These are phyloP conservation scores for Candida ipomoeae DNA, from an alignment of 805 yeast genomes.

Conservation along the genomic window DNA sequence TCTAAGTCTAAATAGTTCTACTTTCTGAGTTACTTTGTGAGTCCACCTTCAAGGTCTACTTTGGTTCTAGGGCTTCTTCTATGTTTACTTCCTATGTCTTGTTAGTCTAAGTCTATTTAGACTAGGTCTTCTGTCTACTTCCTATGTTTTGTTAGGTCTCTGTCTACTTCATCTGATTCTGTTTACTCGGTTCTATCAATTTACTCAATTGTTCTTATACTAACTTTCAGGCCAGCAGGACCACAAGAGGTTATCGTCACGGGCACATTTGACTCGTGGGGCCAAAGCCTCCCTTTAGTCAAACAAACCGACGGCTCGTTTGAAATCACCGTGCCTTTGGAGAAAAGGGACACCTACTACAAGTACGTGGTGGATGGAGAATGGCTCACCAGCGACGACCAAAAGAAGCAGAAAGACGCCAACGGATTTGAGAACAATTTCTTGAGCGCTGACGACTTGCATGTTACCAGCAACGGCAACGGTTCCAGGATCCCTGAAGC, in stretches of 20 bases:
- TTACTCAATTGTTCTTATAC: constrained; percentile 10
- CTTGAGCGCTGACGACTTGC: constrained; percentile 35
- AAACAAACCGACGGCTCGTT: constrained; percentile 60
- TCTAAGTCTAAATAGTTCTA: no score
- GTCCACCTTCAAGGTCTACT: no score
- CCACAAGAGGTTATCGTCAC: constrained; percentile 58
- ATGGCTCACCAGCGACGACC: constrained; percentile 46
- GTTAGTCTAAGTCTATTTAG: no score
- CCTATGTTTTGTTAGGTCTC: no score
- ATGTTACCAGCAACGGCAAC: constrained; percentile 12
- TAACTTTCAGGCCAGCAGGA: constrained; percentile 42
- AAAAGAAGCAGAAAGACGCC: constrained; percentile 43
- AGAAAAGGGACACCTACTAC: constrained; percentile 39
- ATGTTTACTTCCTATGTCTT: no score
- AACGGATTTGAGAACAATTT: constrained; percentile 52
- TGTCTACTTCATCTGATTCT: no score
- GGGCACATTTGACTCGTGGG: constrained; percentile 53
- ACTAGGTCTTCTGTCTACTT: no score
- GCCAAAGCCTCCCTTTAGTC: constrained; percentile 54
- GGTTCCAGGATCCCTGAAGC: constrained; percentile 18
- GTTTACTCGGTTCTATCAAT: no score
- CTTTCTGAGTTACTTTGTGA: no score
- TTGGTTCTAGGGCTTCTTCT: no score
- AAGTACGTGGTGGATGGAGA: constrained; percentile 70
- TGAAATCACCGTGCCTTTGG: constrained; percentile 53